These are phyloP conservation scores for Artemisia princeps DNA, from an alignment of 140 eudicot genomes.

Conservation along the genomic window DNA sequence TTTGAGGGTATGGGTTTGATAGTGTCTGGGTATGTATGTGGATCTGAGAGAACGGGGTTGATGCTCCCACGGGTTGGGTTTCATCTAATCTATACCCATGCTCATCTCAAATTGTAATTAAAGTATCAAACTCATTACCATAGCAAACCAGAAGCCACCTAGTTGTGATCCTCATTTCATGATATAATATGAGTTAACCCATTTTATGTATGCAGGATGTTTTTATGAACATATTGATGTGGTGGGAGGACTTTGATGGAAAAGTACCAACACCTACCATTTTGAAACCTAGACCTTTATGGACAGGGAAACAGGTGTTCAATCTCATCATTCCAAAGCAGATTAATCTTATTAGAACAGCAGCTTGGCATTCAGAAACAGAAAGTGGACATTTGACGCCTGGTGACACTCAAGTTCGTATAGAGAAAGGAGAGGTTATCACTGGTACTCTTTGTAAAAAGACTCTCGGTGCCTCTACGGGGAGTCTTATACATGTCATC, in stretches of 20 bases:
- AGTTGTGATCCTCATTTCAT: too few species aligned
- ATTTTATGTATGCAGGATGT: constrained; percentile 55
- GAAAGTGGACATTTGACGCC: constrained; percentile 79
- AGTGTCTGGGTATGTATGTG: too few species aligned
- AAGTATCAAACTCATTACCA: too few species aligned
- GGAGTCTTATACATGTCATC: constrained; percentile 94
- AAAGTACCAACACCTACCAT: constrained; percentile 89
- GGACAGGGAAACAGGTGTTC: constrained; percentile 98
- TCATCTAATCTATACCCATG: too few species aligned
- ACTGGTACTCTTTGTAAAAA: constrained; percentile 94
- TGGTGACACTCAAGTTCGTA: constrained; percentile 86
- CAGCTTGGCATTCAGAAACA: constrained; percentile 86
- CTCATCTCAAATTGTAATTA: too few species aligned
- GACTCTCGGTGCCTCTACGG: constrained; percentile 83
- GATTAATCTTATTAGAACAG: constrained; percentile 69
- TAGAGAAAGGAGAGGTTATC: constrained; percentile 87
- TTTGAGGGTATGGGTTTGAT: too few species aligned
- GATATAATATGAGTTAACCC: background rate
- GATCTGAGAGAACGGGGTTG: too few species aligned
- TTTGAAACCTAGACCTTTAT: constrained; percentile 89
- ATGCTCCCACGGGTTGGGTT: too few species aligned
- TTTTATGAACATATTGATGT: constrained; percentile 92
- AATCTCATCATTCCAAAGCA: constrained; percentile 89
- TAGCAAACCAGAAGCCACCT: too few species aligned
- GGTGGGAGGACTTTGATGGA: constrained; percentile 99